Base-by-base conservation (phyloP, 371 early-diverging fungal genomes). In the Apophysomyces elegans region DNA sequence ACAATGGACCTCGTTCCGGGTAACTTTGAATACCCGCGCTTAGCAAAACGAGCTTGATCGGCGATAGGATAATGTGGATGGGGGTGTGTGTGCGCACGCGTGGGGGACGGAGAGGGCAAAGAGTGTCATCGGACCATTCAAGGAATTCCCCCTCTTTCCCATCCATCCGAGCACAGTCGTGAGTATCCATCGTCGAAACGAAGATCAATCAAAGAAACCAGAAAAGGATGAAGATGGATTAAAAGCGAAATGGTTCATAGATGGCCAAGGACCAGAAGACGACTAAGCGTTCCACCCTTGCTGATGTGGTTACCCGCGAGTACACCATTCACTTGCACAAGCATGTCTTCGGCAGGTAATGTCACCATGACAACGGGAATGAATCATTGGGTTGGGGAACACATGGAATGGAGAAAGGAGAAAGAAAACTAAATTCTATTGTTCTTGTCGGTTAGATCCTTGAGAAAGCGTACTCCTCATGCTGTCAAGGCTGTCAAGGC, bases 321-420 rank as follows among this genome's bases (percentile, higher is more conserved):
- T 93, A 90, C 91, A 96, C 95, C 80, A 91, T 95, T 79, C 93
- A 95, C 89, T 75, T 96, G 74, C 95, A 95, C 92, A 94, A 93
- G 87, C 86, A 84, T 70, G 88, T 94, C 73, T 78, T 75, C 47
- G 67, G 62, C 60, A 58, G 57, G 62, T 44, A 56, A 26, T 26
- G 32, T 26, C 32, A 26, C 2, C 32, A 26, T 26, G 32, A 26
- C 32, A 26, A 26, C 32, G 32, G 32, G 2, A 26, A 26, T 26
- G 2, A 1, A 26, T 26, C 0, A 2, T 26, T 26, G 32, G 32
- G 32, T 26, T 26, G 32, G 32, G 32, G 32, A 26, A 2, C 32
- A 26, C 32, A 26, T 26, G 32, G 32, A 2, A 26, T 26, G 32
- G 32, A 26, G 32, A 26, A 26, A 26, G 32, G 32, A 26, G 3